phyloP scores from a whole-genome alignment of 2,329 filamentous ascomycete species.

The Colletotrichum lupini region DNA sequence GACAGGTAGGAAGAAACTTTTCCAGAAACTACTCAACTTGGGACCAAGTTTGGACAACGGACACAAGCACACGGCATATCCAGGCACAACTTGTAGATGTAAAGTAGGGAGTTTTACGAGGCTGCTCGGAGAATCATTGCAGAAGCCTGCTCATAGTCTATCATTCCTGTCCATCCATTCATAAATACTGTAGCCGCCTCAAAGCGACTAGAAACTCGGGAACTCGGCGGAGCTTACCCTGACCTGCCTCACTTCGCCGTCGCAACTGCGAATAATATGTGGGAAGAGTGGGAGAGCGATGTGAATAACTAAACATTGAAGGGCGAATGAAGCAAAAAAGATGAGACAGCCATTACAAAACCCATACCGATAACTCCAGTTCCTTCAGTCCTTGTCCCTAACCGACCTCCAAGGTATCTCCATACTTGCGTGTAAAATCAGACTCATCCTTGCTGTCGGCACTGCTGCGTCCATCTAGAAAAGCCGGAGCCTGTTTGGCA shows the following conservation, averaged over 20 bases:
- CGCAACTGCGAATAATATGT: constrained; percentile 8
- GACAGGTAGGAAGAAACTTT: neutral
- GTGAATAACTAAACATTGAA: constrained; percentile 17
- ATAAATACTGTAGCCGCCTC: neutral
- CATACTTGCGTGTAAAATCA: constrained; percentile 17
- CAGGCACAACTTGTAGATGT: neutral
- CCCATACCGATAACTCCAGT: constrained; percentile 24
- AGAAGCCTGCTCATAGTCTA: constrained; percentile 29
- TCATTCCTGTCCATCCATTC: constrained; percentile 7
- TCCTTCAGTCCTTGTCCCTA: constrained; percentile 13
- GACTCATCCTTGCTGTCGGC: constrained; percentile 31
- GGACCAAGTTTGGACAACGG: constrained; percentile 16
- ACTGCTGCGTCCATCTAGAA: constrained; percentile 36
- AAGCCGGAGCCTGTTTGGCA: constrained; percentile 36
- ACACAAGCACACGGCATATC: neutral
- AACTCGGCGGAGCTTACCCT: neutral
- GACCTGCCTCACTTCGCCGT: neutral
- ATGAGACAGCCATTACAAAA: constrained; percentile 21
- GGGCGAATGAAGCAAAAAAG: constrained; percentile 16
- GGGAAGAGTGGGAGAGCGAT: neutral
- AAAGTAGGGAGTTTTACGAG: neutral
- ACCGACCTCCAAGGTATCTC: constrained; percentile 27
- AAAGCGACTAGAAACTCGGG: neutral
- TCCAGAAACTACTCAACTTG: neutral
- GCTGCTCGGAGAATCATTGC: neutral